These are phyloP conservation scores for Podaxis sp. DNA, from an alignment of 768 basidiomycete species.

Conservation along the genomic window DNA sequence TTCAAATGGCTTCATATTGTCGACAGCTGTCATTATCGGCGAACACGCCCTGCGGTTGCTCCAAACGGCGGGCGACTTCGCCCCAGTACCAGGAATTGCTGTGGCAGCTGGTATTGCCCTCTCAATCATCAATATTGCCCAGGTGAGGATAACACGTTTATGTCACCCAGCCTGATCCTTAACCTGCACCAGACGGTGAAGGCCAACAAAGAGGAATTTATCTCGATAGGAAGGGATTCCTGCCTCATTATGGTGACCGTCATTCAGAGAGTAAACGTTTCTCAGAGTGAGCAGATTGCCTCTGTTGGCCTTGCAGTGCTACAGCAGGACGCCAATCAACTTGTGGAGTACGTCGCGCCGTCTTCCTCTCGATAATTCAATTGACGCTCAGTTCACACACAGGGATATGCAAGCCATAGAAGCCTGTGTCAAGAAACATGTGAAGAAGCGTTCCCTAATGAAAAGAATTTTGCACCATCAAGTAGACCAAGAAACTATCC, in stretches of 20 bases:
- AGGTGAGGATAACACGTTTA: neutral
- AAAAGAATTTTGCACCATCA: neutral
- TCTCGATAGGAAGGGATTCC: constrained; percentile 1
- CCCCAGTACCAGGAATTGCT: constrained; percentile 5
- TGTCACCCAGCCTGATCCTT: neutral
- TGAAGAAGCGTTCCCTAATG: neutral
- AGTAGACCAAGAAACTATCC: neutral
- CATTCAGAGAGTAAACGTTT: neutral
- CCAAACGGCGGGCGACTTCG: neutral
- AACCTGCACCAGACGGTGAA: neutral
- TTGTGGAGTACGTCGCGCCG: neutral
- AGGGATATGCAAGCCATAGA: neutral
- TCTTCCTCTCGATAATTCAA: neutral
- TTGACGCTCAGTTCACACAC: neutral
- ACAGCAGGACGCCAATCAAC: neutral
- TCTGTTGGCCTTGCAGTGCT: neutral
- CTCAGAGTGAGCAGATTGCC: neutral
- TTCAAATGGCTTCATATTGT: neutral
- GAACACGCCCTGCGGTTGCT: neutral
- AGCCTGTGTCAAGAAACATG: neutral
- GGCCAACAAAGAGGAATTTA: constrained; percentile 4
- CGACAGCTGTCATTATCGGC: neutral
- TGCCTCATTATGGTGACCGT: constrained; percentile 5
- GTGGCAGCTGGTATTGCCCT: constrained; percentile 2
- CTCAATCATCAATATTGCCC: neutral